Evolutionary conservation across 768 basidiomycete species (phyloP), one percentile per base, ranked within the genome.

Genomic region (Collybia mongolica): DNA sequence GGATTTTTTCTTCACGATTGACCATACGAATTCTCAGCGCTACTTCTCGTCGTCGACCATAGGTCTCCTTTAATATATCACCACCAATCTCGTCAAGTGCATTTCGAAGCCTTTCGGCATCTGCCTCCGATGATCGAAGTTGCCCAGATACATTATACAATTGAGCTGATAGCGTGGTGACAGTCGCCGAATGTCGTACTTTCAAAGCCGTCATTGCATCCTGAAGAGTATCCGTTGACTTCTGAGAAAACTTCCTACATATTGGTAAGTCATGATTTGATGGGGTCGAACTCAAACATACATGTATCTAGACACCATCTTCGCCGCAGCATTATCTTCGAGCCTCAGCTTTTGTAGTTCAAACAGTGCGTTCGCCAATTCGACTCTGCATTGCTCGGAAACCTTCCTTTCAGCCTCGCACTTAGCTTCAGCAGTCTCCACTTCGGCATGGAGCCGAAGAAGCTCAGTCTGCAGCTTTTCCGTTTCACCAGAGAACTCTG

Each of bases 251-350:
- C 65, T 83, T 87, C 90, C 90, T 91, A 53, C 2, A 38, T 8
- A 14, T 36, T n/a, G 14, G 18, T 37, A 46, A 37, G 24, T 15
- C 23, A 6, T 26, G 17, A 11, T n/a, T 18, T 5, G 3, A 18
- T 20, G 17, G 17, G 14, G 19, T 38, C 7, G 0, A 6, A 19
- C 6, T 5, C 19, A 17, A 18, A 72, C 83, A 48, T 56, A 90
- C 90, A 92, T 93, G 63, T 93, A 93, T 32, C 88, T 80, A 22
- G 88, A 81, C 23, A 93, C 90, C 81, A 92, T 88, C 59, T 84
- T 88, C 11, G 85, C 84, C 2, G 90, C 90, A 0, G 85, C 79
- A n/a, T 73, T 78, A 49, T 92, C 88, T 43, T 91, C 87, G 15
- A 82, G 63, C 54, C 72, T 69, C 41, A 80, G 70, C 56, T 70